Base-by-base conservation (phyloP, 1,284 basidiomycete species). In the Moesziomyces antarcticus region DNA sequence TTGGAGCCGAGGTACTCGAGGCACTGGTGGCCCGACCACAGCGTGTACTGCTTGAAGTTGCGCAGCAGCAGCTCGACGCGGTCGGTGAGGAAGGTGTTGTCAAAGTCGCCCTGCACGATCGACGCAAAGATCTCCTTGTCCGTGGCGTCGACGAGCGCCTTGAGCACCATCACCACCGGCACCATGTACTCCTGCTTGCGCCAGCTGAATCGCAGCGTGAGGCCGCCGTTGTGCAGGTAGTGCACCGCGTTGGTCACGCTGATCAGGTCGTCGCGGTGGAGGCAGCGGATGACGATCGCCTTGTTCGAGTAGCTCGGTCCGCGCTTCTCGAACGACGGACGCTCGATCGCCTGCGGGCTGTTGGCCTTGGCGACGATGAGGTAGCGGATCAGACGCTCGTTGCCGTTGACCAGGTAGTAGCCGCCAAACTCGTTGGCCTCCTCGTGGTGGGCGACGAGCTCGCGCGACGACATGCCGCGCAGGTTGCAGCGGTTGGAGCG, bases 151-250 rank as follows among this genome's bases (percentile, higher is more conserved):
- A 95, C 90, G 41, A 99, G 89, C 35, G 95, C 95, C 84, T 99
- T 99, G 77, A 99, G 88, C 78, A 99, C 89, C 69, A 99, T 90
- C 90, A 99, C 94, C 83, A 98, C 92, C 5, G 97, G 97, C 46
- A 99, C 93, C 83, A 98, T 95, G 86, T 97, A 99, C 88, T 99
- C 97, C 83, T 97, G 93, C 86, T 99, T 99, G 56, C 95, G 87
- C 94, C 93, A 98, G 82, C 91, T 94, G 87, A 99, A 99, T 21
- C 97, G 90, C 22, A 99, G 86, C 86, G 95, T 99, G 14, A 95
- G 92, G 74, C 91, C 95, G 46, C 97, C 97, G 82, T 97, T 97
- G 20, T 93, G 91, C 37, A 99, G 90, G 85, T 99, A 99, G 85
- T 99, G 97, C 41, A 99, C 89, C 18, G 93, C 94, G 85, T 99